Conservation (phyloP, 129 eudicot genomes). For the Ambrosia trifida region DNA sequence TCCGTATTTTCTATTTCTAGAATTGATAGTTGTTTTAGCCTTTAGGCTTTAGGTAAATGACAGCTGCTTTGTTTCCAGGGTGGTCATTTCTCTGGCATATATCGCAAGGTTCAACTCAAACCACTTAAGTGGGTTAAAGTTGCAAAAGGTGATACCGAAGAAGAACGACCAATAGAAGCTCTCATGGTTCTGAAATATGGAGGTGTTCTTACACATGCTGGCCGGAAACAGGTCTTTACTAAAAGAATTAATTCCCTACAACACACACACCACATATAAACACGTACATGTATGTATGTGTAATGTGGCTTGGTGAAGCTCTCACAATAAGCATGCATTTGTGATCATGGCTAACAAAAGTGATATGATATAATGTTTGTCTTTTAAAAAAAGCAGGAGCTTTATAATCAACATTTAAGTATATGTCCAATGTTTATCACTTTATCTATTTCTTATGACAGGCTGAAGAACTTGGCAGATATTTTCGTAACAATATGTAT, state of each 20-base stretch:
- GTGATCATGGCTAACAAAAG: constrained; percentile 6
- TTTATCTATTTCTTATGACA: constrained; percentile 40
- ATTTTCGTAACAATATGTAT: constrained; percentile 93
- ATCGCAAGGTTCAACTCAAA: constrained; percentile 94
- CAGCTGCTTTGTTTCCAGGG: constrained; percentile 57
- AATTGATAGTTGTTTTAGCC: not conserved
- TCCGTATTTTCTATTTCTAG: not conserved
- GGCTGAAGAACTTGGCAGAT: constrained; percentile 99
- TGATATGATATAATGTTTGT: not conserved
- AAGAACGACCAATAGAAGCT: constrained; percentile 90
- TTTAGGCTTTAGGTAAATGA: not conserved
- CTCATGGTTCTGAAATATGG: constrained; percentile 98
- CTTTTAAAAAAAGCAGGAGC: constrained; percentile 11
- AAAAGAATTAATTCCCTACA: not conserved
- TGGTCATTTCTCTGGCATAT: constrained; percentile 97
- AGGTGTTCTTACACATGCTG: constrained; percentile 98
- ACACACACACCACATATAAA: too few species aligned
- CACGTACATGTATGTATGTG: not conserved
- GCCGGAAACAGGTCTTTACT: constrained; percentile 82
- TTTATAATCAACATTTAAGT: constrained; percentile 13
- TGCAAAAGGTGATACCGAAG: constrained; percentile 82
- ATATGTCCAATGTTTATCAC: not conserved
- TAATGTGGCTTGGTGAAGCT: constrained; percentile 7
- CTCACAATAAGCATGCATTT: not conserved
- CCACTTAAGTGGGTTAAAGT: constrained; percentile 96